Conservation (phyloP, 768 basidiomycete species). For the Boletus reticulatus region DNA sequence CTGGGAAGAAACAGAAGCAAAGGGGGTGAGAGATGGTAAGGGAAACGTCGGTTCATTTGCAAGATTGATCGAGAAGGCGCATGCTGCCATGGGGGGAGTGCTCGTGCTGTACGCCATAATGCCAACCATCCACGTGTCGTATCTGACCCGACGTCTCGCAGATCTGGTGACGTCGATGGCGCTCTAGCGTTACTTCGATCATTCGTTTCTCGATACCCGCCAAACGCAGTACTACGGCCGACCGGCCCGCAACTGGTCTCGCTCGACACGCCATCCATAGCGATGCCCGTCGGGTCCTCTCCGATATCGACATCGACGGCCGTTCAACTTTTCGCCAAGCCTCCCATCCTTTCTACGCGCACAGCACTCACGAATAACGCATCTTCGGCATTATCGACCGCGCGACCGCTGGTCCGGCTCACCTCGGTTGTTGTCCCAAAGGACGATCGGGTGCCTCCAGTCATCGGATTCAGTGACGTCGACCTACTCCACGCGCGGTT, state of each 20-base stretch:
- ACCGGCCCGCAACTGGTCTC: slow-evolving; percentile 5
- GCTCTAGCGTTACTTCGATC: slow-evolving; percentile 56
- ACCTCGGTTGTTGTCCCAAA: slow-evolving; percentile 54
- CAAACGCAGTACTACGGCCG: slow-evolving; percentile 44
- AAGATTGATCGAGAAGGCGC: slow-evolving; percentile 65
- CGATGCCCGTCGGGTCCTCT: background rate
- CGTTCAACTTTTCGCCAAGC: slow-evolving; percentile 36
- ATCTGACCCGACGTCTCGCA: slow-evolving; percentile 20
- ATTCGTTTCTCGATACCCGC: slow-evolving; percentile 68
- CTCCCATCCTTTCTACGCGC: slow-evolving; percentile 54
- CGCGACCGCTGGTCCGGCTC: slow-evolving; percentile 70
- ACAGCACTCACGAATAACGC: slow-evolving; percentile 42
- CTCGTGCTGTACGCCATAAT: slow-evolving; percentile 52
- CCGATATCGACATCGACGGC: slow-evolving; percentile 6
- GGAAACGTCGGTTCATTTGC: slow-evolving; percentile 23
- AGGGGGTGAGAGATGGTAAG: slow-evolving; percentile 30
- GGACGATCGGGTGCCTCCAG: slow-evolving; percentile 79
- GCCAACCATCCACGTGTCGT: background rate
- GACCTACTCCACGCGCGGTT: slow-evolving; percentile 75
- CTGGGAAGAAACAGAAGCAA: slow-evolving; percentile 53
- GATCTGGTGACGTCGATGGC: slow-evolving; percentile 47
- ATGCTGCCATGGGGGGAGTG: slow-evolving; percentile 66
- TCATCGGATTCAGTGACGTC: slow-evolving; percentile 75
- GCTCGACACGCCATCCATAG: background rate
- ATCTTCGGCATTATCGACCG: slow-evolving; percentile 22